These are phyloP conservation scores for Akanthomyces muscarius DNA, from an alignment of 2,329 filamentous ascomycete genomes.

Conservation along the genomic window DNA sequence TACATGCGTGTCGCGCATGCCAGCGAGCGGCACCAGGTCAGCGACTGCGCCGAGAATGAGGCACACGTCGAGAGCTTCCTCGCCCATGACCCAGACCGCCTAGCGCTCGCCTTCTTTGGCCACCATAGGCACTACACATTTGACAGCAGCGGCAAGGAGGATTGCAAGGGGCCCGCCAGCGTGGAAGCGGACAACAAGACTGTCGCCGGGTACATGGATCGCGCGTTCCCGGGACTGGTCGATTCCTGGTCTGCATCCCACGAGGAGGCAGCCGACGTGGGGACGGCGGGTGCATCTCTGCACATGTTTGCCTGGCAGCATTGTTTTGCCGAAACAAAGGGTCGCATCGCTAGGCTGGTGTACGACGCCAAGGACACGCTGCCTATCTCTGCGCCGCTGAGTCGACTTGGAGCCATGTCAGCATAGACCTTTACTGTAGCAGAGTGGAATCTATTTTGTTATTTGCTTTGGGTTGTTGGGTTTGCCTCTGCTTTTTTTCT, in stretches of 20 bases:
- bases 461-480: too few species aligned
- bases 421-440: neutral
- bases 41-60: neutral
- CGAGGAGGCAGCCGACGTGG: neutral
- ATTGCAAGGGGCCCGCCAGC: neutral
- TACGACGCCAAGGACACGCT: neutral
- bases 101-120: neutral
- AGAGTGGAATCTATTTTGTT: too few species aligned
- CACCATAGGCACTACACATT: neutral
- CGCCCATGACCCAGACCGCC: neutral
- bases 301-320: conserved; percentile 2
- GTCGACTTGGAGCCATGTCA: neutral
- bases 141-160: neutral
- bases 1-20: neutral
- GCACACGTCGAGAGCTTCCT: neutral
- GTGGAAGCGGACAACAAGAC: neutral
- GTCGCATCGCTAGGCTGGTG: neutral
- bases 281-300: neutral
- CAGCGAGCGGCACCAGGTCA: neutral
- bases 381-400: neutral
- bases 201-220: neutral
- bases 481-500: too few species aligned
- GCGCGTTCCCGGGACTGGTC: neutral
- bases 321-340: neutral
- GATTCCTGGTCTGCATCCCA: neutral